These are phyloP conservation scores for Plasmopara viticola DNA, from an alignment of 352 stramenopile genomes.

Conservation along the genomic window DNA sequence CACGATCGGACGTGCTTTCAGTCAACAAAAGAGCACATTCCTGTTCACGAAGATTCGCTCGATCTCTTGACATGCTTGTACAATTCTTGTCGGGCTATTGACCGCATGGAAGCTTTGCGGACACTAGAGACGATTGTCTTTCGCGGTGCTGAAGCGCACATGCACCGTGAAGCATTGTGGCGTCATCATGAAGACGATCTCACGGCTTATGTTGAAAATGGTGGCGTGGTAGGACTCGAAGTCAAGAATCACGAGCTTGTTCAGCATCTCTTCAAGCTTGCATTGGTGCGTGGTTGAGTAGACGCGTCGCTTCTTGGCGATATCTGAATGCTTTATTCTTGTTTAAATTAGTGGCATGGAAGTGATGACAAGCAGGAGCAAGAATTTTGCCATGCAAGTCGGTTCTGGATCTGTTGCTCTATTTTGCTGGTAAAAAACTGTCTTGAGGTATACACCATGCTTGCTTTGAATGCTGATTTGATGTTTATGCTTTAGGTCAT, in stretches of 20 bases:
- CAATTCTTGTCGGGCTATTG: slow-evolving; percentile 47
- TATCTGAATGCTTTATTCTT: slow-evolving; percentile 6
- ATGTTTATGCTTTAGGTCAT: slow-evolving; percentile 20
- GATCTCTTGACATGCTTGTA: slow-evolving; percentile 52
- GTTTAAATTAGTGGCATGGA: slow-evolving; percentile 35
- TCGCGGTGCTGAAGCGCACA: slow-evolving; percentile 68
- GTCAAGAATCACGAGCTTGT: slow-evolving; percentile 55
- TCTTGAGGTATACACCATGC: background rate
- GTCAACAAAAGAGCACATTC: slow-evolving; percentile 78
- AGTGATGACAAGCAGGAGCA: slow-evolving; percentile 55
- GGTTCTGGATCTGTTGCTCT: slow-evolving; percentile 79
- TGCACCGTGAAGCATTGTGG: slow-evolving; percentile 72
- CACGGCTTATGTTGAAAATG: slow-evolving; percentile 40
- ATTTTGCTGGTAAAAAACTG: slow-evolving; percentile 62
- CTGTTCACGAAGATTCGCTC: slow-evolving; percentile 68
- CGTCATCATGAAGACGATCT: slow-evolving; percentile 47
- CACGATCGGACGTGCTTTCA: slow-evolving; percentile 82
- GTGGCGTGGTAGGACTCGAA: slow-evolving; percentile 65
- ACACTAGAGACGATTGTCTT: slow-evolving; percentile 75
- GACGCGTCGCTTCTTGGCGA: background rate
- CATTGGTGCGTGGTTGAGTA: slow-evolving; percentile 32
- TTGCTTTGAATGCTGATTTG: background rate
- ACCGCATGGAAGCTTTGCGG: slow-evolving; percentile 64
- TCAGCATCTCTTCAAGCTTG: slow-evolving; percentile 49
- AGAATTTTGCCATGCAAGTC: slow-evolving; percentile 69